Evolutionary conservation across 805 yeast genomes (phyloP), one percentile per base, ranked within the genome.

Genomic region (Candida silvicultrix): DNA sequence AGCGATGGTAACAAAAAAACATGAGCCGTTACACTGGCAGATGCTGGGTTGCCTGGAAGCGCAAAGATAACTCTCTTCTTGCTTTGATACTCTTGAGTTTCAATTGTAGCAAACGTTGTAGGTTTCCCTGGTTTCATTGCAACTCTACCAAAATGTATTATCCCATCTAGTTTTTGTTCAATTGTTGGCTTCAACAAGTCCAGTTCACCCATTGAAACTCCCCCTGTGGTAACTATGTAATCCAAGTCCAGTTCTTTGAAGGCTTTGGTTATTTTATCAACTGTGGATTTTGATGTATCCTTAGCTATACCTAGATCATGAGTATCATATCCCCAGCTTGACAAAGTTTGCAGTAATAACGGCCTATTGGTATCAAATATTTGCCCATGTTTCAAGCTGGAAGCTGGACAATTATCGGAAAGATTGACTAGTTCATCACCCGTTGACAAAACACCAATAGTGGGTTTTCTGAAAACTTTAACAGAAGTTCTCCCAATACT

Each of bases 51-150:
- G 2, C 82, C 82, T 1, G 82, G 82, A 3, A 77, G 62, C 0
- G 76, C 80, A 59, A 77, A 73, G 4, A 64, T 55, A 44, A 63
- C 71, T 6, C 37, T 55, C 5, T 20, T 39, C 2, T 55, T 55
- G 10, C 49, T 45, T 15, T 47, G 35, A 14, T 10, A 10, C 14
- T 28, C 31, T 8, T 11, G 31, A 4, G 8, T 28, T 4, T 47
- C 52, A 11, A 68, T 46, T 0, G 79, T 74, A 0, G 80, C 81
- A 63, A 75, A 77, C 1, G 82, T 77, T 2, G 79, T 72, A 2
- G 82, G 82, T 49, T 77, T 77, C 0, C 82, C 82, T 1, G 82
- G 82, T 51, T 77, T 77, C 79, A 77, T 77, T n/a, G 69, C 68
- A 7, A 77, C 80, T 38, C 81, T 58, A 5, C 82, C 82, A 55